phyloP scores from a whole-genome alignment of 768 basidiomycete species.

The Termitomyces sp. region DNA sequence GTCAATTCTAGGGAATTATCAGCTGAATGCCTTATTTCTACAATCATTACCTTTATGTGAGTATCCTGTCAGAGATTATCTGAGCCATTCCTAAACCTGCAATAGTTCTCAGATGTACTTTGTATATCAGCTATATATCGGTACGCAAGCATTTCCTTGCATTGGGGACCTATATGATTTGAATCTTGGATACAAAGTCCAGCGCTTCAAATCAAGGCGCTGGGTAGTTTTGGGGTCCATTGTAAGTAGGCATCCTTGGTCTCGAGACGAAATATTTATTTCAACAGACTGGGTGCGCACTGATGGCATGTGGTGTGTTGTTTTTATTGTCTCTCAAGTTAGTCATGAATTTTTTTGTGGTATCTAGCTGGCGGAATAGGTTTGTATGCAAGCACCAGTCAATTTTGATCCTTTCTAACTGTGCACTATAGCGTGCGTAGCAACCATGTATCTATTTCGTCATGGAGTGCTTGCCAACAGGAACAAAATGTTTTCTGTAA shows the following conservation, averaged over 20 bases:
- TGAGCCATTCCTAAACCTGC: not conserved
- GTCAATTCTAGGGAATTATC: slow-evolving; percentile 27
- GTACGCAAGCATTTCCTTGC: slow-evolving; percentile 15
- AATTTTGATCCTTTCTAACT: not conserved
- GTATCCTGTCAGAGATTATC: not conserved
- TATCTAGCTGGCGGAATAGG: slow-evolving; percentile 24
- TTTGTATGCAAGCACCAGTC: slow-evolving; percentile 1
- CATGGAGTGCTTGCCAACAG: slow-evolving; percentile 26
- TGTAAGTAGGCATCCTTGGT: slow-evolving; percentile 15
- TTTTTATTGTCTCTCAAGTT: not conserved
- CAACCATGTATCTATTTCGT: slow-evolving; percentile 32
- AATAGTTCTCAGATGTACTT: slow-evolving; percentile 26
- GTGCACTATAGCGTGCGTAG: slow-evolving; percentile 22
- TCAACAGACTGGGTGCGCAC: slow-evolving; percentile 19
- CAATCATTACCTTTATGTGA: slow-evolving; percentile 38
- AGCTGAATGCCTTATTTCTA: slow-evolving; percentile 37
- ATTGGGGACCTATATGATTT: not conserved
- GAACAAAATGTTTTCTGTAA: slow-evolving; percentile 24
- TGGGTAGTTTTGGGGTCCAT: slow-evolving; percentile 23
- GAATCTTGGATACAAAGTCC: slow-evolving; percentile 13
- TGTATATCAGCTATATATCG: slow-evolving; percentile 33
- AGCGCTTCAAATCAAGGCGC: slow-evolving; percentile 18
- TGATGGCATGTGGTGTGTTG: slow-evolving; percentile 23
- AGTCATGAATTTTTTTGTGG: slow-evolving; percentile 2
- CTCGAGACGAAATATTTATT: not conserved